Conservation (phyloP, 2,329 filamentous ascomycete species). For the Diplodia sapinea region DNA sequence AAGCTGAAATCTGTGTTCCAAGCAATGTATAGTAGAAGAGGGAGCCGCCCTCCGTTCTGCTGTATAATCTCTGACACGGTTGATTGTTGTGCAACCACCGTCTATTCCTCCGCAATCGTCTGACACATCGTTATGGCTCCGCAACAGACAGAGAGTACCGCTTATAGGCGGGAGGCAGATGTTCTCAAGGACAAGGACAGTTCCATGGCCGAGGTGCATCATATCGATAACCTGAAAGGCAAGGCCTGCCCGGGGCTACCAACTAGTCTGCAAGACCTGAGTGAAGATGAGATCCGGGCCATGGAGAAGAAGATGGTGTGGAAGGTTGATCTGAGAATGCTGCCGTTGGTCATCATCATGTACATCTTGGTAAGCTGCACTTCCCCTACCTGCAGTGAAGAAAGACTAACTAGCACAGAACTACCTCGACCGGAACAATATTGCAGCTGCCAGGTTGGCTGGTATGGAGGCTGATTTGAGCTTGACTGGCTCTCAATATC, state of each 20-base stretch:
- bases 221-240: neutral
- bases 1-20: neutral
- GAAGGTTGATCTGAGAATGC: constrained; percentile 36
- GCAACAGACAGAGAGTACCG: neutral
- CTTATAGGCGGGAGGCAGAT: neutral
- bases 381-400: neutral
- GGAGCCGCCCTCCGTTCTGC: neutral
- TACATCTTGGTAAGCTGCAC: constrained; percentile 45
- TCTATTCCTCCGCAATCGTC: neutral
- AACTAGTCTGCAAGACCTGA: constrained; percentile 28
- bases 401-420: constrained; percentile 23
- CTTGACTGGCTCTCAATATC: constrained; percentile 35
- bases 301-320: constrained; percentile 35
- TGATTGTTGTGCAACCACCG: neutral
- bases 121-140: neutral
- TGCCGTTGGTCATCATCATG: constrained; percentile 36
- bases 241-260: neutral
- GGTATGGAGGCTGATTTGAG: constrained; percentile 38
- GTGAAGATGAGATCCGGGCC: constrained; percentile 35
- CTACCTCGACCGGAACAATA: constrained; percentile 40
- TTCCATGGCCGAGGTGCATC: neutral
- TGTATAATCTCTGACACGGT: neutral
- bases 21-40: neutral
- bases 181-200: neutral
- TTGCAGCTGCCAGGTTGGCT: constrained; percentile 40